Percentiles rank a stretch among this genome's conserved stretches.
phyloP scores from a whole-genome alignment of 192 early-diverging fungal genomes.

The Pilobolus umbonatus region DNA sequence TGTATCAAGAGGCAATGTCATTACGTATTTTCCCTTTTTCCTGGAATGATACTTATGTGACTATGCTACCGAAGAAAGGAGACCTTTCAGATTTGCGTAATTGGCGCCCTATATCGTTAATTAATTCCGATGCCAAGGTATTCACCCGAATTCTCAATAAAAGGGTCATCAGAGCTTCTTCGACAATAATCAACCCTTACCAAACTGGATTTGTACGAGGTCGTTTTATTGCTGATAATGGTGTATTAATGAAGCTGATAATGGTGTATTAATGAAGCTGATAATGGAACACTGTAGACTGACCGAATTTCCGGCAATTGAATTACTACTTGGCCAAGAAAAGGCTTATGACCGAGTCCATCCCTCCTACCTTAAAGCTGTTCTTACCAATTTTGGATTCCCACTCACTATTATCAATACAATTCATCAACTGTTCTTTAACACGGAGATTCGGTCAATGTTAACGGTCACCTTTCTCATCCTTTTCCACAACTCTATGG shows the following conservation, averaged over 20 bases:
- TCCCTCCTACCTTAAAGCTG: constrained; percentile 4
- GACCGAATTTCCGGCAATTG: neutral
- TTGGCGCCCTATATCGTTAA: constrained; percentile 19
- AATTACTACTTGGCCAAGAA: neutral
- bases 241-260: no score
- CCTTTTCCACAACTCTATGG: constrained; percentile 21
- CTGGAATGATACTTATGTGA: neutral
- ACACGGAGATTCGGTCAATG: neutral
- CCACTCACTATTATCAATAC: neutral
- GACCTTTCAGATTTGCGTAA: constrained; percentile 16
- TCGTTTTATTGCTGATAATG: constrained; percentile 9
- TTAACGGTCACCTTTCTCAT: neutral
- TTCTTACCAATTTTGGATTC: constrained; percentile 11
- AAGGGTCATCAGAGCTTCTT: neutral
- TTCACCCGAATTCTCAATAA: constrained; percentile 15
- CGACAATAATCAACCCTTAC: neutral
- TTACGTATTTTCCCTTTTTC: neutral
- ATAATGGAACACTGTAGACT: neutral
- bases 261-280: neutral
- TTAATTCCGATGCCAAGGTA: constrained; percentile 19
- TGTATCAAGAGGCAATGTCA: neutral
- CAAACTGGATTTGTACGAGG: constrained; percentile 22
- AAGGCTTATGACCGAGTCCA: constrained; percentile 8
- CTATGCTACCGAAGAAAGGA: constrained; percentile 24
- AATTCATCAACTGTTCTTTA: constrained; percentile 5